Base-by-base conservation (phyloP, 345 rosid species). In the Aquilaria sinensis region DNA sequence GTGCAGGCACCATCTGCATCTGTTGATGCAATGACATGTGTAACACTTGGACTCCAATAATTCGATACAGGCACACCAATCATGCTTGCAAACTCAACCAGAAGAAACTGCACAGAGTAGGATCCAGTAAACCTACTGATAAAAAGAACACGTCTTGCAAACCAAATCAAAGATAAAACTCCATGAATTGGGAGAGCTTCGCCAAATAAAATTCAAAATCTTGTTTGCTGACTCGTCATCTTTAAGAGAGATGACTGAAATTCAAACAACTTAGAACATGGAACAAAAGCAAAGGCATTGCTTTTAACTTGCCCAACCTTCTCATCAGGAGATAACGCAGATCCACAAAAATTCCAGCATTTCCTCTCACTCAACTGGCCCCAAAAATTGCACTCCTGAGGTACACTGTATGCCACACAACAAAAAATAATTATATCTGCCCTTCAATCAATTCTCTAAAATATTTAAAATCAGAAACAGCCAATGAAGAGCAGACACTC, bases 21-120 rank as follows among this genome's bases (percentile, higher is more conserved):
- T 51, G 88, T 81, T 33, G 93, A 78, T 57, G 96, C 96, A 74
- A 92, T 85, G 52, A 89, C 88, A 70, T 92, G 98, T 34, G 98
- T 87, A 43, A 87, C 92, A 67, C 71, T 75, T 66, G 98, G 82
- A 57, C 51, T 77, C 96, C 96, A 92, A 75, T 73, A 80, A 68
- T 83, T 89, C 53, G 83, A 70, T 37, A 92, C 87, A 51, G 77
- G 69, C 52, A 74, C 96, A 55, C 82, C 85, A 57, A 78, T 61
- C 67, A 57, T 76, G 58, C 46, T 69, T 14, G 89, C 90, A 73
- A 92, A 79, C 65, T 71, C 70, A 57, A 77, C 80, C 82, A 89
- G 65, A 66, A 77, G 72, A 67, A 53, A 63, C 98, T 92, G 85
- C 32, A 43, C 48, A 54, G 23, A 16, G 33, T 8, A 48, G 41